These are phyloP conservation scores for Paramecium sonneborni DNA, from an alignment of 73 alveolate genomes.

Conservation along the genomic window DNA sequence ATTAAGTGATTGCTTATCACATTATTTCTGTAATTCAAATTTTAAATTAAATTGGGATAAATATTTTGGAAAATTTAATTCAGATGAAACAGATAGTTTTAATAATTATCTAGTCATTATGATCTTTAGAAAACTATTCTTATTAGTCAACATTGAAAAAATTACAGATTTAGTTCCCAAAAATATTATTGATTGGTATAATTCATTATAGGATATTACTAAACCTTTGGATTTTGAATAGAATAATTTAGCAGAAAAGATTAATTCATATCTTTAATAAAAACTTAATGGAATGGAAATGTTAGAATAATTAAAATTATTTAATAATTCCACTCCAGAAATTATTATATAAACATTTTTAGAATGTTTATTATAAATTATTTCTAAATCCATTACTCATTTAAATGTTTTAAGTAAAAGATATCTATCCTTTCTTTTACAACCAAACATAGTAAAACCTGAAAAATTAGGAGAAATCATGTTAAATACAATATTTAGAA, in stretches of 20 bases:
- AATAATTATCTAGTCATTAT: not conserved
- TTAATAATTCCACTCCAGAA: not conserved
- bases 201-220: not conserved
- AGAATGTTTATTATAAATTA: not conserved
- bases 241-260: not conserved
- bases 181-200: conserved; percentile 25
- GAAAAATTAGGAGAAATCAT: conserved; percentile 15
- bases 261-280: not conserved
- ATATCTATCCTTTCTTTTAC: not conserved
- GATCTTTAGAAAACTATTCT: conserved; percentile 36
- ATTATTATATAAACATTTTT: not conserved
- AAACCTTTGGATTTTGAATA: not conserved
- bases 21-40: not conserved
- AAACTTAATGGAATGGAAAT: not conserved
- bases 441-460: not conserved
- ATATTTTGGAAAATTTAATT: not conserved
- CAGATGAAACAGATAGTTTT: not conserved
- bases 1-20: conserved; percentile 33
- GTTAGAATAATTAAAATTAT: not conserved
- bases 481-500: not conserved
- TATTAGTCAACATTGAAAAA: conserved; percentile 16
- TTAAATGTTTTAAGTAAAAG: conserved; percentile 40
- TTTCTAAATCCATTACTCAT: conserved; percentile 39
- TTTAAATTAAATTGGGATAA: not conserved
- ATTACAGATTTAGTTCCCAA: conserved; percentile 36